Evolutionary conservation across 805 yeast species (phyloP).

Genomic region (Yamadazyma philogaea): DNA sequence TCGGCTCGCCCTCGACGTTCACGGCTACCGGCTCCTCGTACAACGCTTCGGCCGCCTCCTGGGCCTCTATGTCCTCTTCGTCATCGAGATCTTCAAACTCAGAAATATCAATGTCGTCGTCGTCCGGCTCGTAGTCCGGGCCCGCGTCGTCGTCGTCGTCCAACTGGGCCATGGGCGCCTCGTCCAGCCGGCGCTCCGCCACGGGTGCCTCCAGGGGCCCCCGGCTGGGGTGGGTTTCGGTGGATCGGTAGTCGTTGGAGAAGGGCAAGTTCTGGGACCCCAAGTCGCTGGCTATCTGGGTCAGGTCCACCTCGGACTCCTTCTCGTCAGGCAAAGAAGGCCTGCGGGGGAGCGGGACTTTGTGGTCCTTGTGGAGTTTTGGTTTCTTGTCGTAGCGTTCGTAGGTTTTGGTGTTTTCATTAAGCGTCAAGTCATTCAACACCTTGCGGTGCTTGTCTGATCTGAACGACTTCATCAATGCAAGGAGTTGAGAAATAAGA

Average conservation of each 20-base stretch:
- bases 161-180: background rate
- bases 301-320: constrained; percentile 7
- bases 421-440: constrained; percentile 29
- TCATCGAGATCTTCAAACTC: constrained; percentile 14
- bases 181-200: constrained; percentile 5
- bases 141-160: constrained; percentile 17
- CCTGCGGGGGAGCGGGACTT: background rate
- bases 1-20: background rate
- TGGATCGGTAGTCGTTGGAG: constrained; percentile 4
- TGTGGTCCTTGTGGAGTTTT: constrained; percentile 9
- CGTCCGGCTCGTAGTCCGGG: constrained; percentile 13
- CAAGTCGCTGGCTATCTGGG: constrained; percentile 8
- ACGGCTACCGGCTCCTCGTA: background rate
- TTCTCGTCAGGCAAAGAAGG: constrained; percentile 7
- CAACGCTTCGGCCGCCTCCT: constrained; percentile 15
- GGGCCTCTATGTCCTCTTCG: constrained; percentile 10
- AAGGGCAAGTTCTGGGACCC: constrained; percentile 2
- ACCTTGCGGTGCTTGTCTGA: constrained; percentile 21
- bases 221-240: background rate
- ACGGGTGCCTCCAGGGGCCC: too few relatives aligned
- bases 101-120: constrained; percentile 11
- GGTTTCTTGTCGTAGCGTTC: constrained; percentile 15
- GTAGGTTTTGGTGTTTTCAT: constrained; percentile 17
- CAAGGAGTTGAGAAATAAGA: background rate
- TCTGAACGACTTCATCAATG: constrained; percentile 13